These are phyloP conservation scores for Cytospora piceae DNA, from an alignment of 2,329 filamentous ascomycete species.

Conservation along the genomic window DNA sequence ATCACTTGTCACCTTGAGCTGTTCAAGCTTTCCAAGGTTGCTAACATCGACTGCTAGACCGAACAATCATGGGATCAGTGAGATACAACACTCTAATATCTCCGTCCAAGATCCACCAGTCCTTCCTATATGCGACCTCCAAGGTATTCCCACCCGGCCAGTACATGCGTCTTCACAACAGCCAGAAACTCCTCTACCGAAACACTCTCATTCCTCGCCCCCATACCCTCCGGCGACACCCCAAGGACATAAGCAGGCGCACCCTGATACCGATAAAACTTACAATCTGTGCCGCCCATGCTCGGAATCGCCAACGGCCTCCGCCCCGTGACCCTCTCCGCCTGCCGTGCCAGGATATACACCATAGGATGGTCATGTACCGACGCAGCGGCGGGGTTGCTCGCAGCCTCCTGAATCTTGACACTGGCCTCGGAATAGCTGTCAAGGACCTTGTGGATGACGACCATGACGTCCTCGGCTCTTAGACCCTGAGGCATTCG, in stretches of 20 bases:
- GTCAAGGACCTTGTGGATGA: conserved; percentile 37
- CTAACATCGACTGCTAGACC: no score
- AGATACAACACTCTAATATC: no score
- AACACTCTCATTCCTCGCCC: conserved; percentile 37
- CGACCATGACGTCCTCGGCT: conserved; percentile 36
- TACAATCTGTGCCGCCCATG: conserved; percentile 46
- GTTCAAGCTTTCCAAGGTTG: no score
- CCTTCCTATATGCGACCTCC: conserved; percentile 14
- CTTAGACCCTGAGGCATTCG: conserved; percentile 44
- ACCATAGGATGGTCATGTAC: conserved; percentile 41
- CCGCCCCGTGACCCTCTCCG: conserved; percentile 30
- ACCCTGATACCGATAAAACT: conserved; percentile 43
- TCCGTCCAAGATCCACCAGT: no score
- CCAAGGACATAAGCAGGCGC: conserved; percentile 45
- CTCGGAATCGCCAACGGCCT: conserved; percentile 39
- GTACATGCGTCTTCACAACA: conserved; percentile 38
- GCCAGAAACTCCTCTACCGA: conserved; percentile 38
- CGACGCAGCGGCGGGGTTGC: conserved; percentile 40
- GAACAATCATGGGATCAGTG: no score
- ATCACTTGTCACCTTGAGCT: no score
- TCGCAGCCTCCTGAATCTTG: conserved; percentile 39
- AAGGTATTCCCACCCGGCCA: conserved; percentile 38
- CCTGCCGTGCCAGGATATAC: conserved; percentile 35
- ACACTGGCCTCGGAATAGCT: conserved; percentile 38
- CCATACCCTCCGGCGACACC: conserved; percentile 33